Evolutionary conservation across 768 basidiomycete species (phyloP).

Genomic region (Tulasnella sp.): DNA sequence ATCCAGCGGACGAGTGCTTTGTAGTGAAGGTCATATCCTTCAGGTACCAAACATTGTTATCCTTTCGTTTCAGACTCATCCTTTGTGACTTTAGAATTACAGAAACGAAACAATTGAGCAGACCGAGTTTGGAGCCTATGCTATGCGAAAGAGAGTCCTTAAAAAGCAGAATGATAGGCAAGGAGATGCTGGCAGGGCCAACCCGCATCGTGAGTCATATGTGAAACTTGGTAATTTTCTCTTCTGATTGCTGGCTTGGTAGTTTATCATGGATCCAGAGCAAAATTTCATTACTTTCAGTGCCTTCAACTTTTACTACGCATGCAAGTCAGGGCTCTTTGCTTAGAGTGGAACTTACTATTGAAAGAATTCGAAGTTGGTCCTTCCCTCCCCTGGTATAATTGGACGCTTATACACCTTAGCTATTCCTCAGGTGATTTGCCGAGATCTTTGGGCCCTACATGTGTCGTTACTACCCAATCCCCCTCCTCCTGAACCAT

Average conservation of each 20-base stretch:
- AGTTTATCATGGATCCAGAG: constrained; percentile 80
- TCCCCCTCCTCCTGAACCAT: constrained; percentile 50
- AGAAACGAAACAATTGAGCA: constrained; percentile 64
- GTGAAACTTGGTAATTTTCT: neutral
- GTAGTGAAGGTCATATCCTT: constrained; percentile 83
- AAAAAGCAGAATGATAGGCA: constrained; percentile 46
- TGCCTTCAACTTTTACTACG: constrained; percentile 72
- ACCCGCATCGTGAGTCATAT: constrained; percentile 43
- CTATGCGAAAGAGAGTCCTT: constrained; percentile 49
- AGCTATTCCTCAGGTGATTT: constrained; percentile 51
- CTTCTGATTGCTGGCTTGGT: neutral
- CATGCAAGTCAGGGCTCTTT: constrained; percentile 55
- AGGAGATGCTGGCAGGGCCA: constrained; percentile 36
- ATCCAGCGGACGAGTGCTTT: constrained; percentile 65
- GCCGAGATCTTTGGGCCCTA: constrained; percentile 69
- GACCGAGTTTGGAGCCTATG: constrained; percentile 49
- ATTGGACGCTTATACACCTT: neutral
- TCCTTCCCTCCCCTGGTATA: too few species aligned
- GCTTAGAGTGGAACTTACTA: constrained; percentile 54
- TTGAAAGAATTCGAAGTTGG: constrained; percentile 57
- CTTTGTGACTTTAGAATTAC: constrained; percentile 44
- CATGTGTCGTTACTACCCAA: constrained; percentile 50
- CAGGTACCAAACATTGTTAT: constrained; percentile 38
- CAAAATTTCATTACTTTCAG: constrained; percentile 68
- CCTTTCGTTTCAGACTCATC: neutral